Base-by-base conservation (phyloP, 169 alveolate species). In the Plasmodium chabaudi region DNA sequence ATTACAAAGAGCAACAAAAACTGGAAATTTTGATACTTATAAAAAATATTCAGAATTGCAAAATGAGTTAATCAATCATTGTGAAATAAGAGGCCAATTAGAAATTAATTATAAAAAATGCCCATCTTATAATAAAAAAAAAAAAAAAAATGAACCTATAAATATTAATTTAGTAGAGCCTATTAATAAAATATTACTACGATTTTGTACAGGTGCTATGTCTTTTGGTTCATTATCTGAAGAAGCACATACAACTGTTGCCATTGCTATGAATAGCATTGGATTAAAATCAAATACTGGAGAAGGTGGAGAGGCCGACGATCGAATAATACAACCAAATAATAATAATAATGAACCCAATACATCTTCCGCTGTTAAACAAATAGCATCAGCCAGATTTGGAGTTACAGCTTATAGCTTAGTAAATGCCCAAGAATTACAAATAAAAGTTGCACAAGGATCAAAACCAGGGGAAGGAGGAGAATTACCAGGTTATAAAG, bases 381-480 rank as follows among this genome's bases (percentile, higher is more conserved):
- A 94, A 89, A 92, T 82, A 23, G 97, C 97, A 0, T 63, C 92
- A 5, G 97, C 95, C 9, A 86, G 97, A n/a, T 94, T 94, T 69
- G 95, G 97, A 12, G 95, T 94, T 10, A 93, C 95, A 19, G 91
- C 94, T 59, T 89, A 89, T 63, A 93, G 94, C 39, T 27, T 94
- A 67, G 95, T 89, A 25, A 91, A 94, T 68, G 95, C 96, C 5
- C 95, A 94, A 46, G 95, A 94, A 49, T 60, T 93, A 9, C 94
- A 93, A 91, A 93, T 93, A 63, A 94, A 93, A 74, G 91, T 94
- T 47, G 96, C 95, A 5, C 95, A 94, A 87, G 97, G 97, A 60
- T 94, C 97, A 7, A 94, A 94, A 79, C 97, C 97, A 13, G 97
- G 97, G 34, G 97, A 94, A 51, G 97, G 97, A 61, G 97, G 97